Evolutionary conservation across 148 eudicot genomes (phyloP), one percentile per base, ranked within the genome.

Genomic region (Cornus controversa): DNA sequence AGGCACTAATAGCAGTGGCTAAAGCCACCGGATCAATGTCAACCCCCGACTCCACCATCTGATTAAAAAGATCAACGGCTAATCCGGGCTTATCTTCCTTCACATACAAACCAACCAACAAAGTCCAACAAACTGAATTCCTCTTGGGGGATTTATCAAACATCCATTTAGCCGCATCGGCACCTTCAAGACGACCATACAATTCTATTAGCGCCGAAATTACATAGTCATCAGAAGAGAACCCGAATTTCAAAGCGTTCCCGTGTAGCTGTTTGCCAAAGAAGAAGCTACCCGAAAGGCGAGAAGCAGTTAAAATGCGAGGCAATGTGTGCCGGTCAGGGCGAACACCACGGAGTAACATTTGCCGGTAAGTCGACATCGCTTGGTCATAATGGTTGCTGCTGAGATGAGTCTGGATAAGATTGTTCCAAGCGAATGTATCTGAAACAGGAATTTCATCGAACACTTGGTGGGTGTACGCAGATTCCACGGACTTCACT

Each of bases 251-350:
- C n/a, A 90, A 73, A 73, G 89, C 91, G 65, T 90, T 90, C 15
- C 86, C 86, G 80, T 91, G 96, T 57, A 90, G 72, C 80, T 90
- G 93, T 70, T 75, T 88, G 11, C 93, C 96, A 31, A 91, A 77
- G 15, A 71, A 53, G 18, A 90, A 75, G 69, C 80, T 80, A n/a
- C 77, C 47, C 23, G 75, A 81, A 69, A 80, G 78, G 27, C 85
- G 75, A 72, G 87, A 83, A 73, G 88, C 93, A 13, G 82, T 67
- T 72, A 91, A 79, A 58, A 91, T 67, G 25, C 90, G 89, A 74
- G 93, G 96, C 64, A 91, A 78, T 1, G 93, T 91, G 81, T 90
- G 96, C 78, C 80, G 80, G 76, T 91, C 93, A 60, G 96, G 96
- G 31, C 76, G 45, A 78, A 90, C 83, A 28, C 93, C 90, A 24